Evolutionary conservation across 768 basidiomycete genomes (phyloP).

Genomic region (Mycena rosella): DNA sequence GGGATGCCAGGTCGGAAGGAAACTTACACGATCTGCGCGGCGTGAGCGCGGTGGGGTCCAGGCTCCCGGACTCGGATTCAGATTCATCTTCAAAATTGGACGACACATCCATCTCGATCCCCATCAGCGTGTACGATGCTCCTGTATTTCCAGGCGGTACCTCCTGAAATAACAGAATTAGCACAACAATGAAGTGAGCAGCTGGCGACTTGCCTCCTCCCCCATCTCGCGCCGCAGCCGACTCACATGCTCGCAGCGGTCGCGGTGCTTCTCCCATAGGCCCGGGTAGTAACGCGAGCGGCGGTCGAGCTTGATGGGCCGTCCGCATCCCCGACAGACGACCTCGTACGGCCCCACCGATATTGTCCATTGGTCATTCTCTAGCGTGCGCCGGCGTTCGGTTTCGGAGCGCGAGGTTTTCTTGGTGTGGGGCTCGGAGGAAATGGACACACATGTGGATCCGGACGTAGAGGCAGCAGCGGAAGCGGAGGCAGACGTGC

Average conservation of each 20-base stretch:
- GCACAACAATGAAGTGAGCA: neutral
- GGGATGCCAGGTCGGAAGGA: too few species aligned
- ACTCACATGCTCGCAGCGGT: constrained; percentile 9
- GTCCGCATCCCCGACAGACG: constrained; percentile 16
- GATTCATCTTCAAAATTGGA: too few species aligned
- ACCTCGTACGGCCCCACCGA: constrained; percentile 10
- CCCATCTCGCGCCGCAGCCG: neutral
- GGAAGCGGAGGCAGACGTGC: too few species aligned
- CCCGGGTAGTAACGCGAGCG: constrained; percentile 20
- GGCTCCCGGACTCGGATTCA: too few species aligned
- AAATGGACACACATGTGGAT: too few species aligned
- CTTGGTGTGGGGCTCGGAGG: neutral
- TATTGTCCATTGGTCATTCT: constrained; percentile 4
- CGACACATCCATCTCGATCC: too few species aligned
- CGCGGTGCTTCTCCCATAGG: constrained; percentile 28
- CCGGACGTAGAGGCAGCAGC: too few species aligned
- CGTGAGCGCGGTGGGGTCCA: too few species aligned
- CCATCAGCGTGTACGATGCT: too few species aligned
- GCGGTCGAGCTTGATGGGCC: constrained; percentile 20
- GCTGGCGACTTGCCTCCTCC: neutral
- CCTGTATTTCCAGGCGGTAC: too few species aligned
- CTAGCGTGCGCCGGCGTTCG: neutral
- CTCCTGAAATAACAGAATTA: too few species aligned
- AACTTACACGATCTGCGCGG: too few species aligned
- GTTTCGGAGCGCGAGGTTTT: constrained; percentile 12